Evolutionary conservation across 805 yeast species (phyloP), one percentile per base, ranked within the genome.

Genomic region (Candida maris): DNA sequence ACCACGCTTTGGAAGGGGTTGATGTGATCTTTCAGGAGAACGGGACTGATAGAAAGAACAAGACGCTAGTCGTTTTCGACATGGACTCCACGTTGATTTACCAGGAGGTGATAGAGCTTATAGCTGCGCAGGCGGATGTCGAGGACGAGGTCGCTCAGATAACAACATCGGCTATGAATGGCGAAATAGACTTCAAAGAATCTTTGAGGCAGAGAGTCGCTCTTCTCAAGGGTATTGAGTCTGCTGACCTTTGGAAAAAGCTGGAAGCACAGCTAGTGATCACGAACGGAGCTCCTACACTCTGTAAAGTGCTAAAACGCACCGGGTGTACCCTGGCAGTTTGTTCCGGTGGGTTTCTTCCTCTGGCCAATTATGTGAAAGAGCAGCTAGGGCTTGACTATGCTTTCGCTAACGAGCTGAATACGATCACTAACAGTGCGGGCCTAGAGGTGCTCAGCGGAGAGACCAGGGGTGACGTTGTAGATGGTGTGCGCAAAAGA

Each of bases 71-170:
- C 43, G 85, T 94, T 8, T 93, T 93, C 56, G 99, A 93, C 54
- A 93, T 93, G 98, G 99, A 93, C 65, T 88, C 97, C 0, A 93
- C 99, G 0, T 67, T 93, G 55, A 93, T 93, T 46, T 81, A 84
- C 58, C 97, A 93, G 62, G 99, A 93, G 63, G 97, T 93, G 26
- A 93, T 93, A 49, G 99, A 93, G 56, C 62, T 93, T 55, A 91
- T 93, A 47, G 98, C 98, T 3, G 87, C 87, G 0, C 82, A 85
- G 51, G 97, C 96, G n/a, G 72, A 75, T 47, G 95, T 93, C 22
- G 96, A 93, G 54, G 78, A 72, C 5, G 70, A 86, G 57, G 98
- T 93, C 5, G 84, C 91, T 4, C 83, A 72, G 20, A 89, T 93
- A 50, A 93, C 99, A 2, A 86, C 83, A 26, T 71, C 86, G 18